Evolutionary conservation across 768 basidiomycete genomes (phyloP).

Genomic region (Leccinum longicurvipes): DNA sequence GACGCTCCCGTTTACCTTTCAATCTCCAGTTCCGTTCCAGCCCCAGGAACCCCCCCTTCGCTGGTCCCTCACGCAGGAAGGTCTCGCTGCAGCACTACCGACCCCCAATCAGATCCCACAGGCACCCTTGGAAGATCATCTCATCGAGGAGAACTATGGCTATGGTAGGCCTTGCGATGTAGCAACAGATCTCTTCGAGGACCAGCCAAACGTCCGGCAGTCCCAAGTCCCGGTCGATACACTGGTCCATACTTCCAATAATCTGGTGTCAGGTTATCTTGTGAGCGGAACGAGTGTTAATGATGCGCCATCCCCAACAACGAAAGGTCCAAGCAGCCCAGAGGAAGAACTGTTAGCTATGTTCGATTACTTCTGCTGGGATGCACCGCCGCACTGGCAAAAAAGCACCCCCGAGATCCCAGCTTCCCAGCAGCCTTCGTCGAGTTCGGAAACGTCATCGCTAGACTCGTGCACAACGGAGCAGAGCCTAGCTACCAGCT

Average conservation of each 20-base stretch:
- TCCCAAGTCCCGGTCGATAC: background rate
- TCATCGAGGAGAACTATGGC: too few species aligned
- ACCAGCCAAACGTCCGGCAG: too few species aligned
- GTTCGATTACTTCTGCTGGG: too few species aligned
- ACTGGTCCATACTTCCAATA: background rate
- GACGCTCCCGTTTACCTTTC: background rate
- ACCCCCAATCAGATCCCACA: background rate
- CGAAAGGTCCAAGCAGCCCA: too few species aligned
- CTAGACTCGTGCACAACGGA: background rate
- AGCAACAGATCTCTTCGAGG: background rate
- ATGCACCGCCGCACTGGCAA: too few species aligned
- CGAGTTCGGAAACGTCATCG: background rate
- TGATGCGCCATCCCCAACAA: background rate
- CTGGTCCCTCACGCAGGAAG: background rate
- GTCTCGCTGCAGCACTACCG: background rate
- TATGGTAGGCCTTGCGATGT: too few species aligned
- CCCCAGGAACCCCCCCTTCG: background rate
- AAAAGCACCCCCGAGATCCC: too few species aligned
- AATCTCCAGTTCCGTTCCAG: background rate
- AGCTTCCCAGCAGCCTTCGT: background rate
- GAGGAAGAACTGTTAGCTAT: too few species aligned
- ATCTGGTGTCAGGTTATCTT: background rate
- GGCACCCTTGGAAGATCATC: background rate
- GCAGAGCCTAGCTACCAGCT: background rate
- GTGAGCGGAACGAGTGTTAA: accelerated